These are phyloP conservation scores for Penicillium waksmanii DNA, from an alignment of 495 filamentous ascomycete species.

Conservation along the genomic window DNA sequence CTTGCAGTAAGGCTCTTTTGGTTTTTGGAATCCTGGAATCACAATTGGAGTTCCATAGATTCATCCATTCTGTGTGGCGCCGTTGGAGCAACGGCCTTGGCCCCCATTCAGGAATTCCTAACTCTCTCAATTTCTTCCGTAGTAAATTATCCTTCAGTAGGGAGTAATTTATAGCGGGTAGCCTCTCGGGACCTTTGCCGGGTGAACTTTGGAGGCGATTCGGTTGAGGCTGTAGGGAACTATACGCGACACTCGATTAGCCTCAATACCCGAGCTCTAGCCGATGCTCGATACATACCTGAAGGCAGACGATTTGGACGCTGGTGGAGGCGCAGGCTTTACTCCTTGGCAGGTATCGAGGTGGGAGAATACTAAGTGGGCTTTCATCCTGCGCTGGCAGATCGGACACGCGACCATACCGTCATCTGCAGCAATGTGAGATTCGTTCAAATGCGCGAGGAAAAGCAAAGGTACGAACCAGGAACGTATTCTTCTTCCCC, in stretches of 20 bases:
- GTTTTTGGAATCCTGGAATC: slow-evolving; percentile 74
- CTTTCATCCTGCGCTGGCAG: slow-evolving; percentile 77
- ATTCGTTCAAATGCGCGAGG: slow-evolving; percentile 15
- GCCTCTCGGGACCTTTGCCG: slow-evolving; percentile 53
- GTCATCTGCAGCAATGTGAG: slow-evolving; percentile 56
- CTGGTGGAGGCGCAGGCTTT: slow-evolving; percentile 6
- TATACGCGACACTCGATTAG: slow-evolving; percentile 20
- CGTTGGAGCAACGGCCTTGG: slow-evolving; percentile 67
- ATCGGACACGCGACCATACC: slow-evolving; percentile 83
- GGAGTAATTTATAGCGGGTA: slow-evolving; percentile 80
- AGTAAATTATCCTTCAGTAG: slow-evolving; percentile 76
- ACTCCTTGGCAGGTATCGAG: slow-evolving; percentile 63
- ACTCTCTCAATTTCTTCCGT: slow-evolving; percentile 76
- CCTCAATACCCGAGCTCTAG: background rate
- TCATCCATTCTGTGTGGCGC: slow-evolving; percentile 91
- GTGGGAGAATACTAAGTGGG: slow-evolving; percentile 71
- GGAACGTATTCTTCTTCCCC: slow-evolving; percentile 33
- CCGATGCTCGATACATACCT: slow-evolving; percentile 30
- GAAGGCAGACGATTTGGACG: slow-evolving; percentile 26
- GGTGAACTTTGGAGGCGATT: slow-evolving; percentile 15
- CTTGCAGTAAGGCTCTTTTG: slow-evolving; percentile 71
- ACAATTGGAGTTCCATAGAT: slow-evolving; percentile 95
- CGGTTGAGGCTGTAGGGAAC: slow-evolving; percentile 28
- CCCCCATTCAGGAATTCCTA: slow-evolving; percentile 78
- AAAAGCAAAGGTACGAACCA: slow-evolving; percentile 14